A percentile compares a stretch with the other conserved stretches of the same genome.
Conservation (phyloP, 768 basidiomycete genomes). For the Auricularia auricula-judae region DNA sequence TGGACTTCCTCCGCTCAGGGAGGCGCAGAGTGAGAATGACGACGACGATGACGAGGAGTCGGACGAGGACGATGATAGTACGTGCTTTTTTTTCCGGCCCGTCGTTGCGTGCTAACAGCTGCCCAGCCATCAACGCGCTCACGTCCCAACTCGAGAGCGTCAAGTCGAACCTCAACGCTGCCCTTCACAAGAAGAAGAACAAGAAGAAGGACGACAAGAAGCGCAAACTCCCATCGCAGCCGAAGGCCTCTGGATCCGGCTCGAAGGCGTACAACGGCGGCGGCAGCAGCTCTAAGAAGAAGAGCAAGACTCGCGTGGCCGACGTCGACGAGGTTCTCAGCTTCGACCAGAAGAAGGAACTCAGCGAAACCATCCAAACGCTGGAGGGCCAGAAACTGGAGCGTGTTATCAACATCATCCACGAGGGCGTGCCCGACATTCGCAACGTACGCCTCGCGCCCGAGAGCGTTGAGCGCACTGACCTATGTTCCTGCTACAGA, state of each 20-base stretch:
- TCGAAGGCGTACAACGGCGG: slow-evolving; percentile 21
- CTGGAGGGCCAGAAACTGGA: slow-evolving; percentile 78
- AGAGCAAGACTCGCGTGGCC: slow-evolving; percentile 40
- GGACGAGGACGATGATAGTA: slow-evolving; percentile 50
- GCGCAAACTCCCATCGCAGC: slow-evolving; percentile 44
- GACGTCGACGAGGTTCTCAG: slow-evolving; percentile 72
- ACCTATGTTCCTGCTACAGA: slow-evolving; percentile 34
- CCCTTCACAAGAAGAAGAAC: slow-evolving; percentile 44
- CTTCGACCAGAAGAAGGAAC: slow-evolving; percentile 96
- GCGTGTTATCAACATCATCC: slow-evolving; percentile 89
- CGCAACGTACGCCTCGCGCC: slow-evolving; percentile 61
- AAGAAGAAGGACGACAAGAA: slow-evolving; percentile 66
- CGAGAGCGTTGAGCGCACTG: slow-evolving; percentile 8
- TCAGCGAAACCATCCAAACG: slow-evolving; percentile 85
- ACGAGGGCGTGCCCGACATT: slow-evolving; percentile 87
- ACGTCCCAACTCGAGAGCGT: slow-evolving; percentile 75
- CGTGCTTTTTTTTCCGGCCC: slow-evolving; percentile 18
- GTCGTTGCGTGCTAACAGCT: slow-evolving; percentile 13
- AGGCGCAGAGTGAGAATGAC: slow-evolving; percentile 37
- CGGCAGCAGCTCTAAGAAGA: slow-evolving; percentile 32
- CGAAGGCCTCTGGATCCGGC: slow-evolving; percentile 47
- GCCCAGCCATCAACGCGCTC: slow-evolving; percentile 66
- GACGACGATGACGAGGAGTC: slow-evolving; percentile 51
- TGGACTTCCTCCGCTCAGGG: slow-evolving; percentile 52
- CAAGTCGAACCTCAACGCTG: slow-evolving; percentile 48